phyloP scores from a whole-genome alignment of 2,329 filamentous ascomycete species.

The Penicillium expansum region DNA sequence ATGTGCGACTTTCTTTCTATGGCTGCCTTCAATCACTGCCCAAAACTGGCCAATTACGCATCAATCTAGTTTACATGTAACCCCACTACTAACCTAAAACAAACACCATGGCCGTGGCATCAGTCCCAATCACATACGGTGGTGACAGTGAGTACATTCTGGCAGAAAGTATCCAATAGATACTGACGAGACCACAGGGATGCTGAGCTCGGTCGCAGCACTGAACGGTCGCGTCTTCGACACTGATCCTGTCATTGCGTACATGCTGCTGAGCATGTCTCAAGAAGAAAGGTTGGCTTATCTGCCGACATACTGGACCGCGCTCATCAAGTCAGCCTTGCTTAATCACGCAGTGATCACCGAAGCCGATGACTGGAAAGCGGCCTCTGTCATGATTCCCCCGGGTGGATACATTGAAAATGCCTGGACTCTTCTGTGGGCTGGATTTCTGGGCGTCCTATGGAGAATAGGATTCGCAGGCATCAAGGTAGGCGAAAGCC shows the following conservation, averaged over 20 bases:
- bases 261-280: slow-evolving; percentile 23
- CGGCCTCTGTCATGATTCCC: slow-evolving; percentile 21
- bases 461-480: slow-evolving; percentile 21
- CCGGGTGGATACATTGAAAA: slow-evolving; percentile 19
- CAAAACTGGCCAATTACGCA: background rate
- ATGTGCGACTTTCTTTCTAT: background rate
- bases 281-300: slow-evolving; percentile 18
- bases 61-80: background rate
- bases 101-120: slow-evolving; percentile 1
- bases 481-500: slow-evolving; percentile 7
- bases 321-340: slow-evolving; percentile 20
- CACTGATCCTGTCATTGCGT: slow-evolving; percentile 21
- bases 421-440: slow-evolving; percentile 17
- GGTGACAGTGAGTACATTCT: background rate
- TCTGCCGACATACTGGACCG: slow-evolving; percentile 22
- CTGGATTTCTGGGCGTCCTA: slow-evolving; percentile 20
- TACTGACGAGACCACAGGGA: slow-evolving; percentile 9
- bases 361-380: slow-evolving; percentile 24
- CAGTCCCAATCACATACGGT: slow-evolving; percentile 7
- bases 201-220: slow-evolving; percentile 12
- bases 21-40: background rate
- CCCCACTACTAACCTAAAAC: background rate
- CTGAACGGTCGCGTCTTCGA: slow-evolving; percentile 23
- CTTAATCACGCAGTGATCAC: slow-evolving; percentile 24
- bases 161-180: background rate